Evolutionary conservation across 176 grass and related monocot species (phyloP).

Genomic region (Avena insularis): DNA sequence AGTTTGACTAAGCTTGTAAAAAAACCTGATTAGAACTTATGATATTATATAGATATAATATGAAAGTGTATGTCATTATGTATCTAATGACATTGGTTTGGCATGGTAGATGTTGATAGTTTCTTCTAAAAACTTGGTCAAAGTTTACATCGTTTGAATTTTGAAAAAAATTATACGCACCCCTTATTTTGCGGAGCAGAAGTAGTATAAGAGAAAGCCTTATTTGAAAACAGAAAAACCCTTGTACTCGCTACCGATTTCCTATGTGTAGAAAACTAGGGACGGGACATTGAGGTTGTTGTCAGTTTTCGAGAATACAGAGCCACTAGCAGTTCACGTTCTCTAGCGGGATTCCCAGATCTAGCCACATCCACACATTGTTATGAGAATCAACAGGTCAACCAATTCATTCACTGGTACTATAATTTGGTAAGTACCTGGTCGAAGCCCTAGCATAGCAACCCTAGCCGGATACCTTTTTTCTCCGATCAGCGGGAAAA

Average conservation of each 20-base stretch:
- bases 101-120: too few relatives aligned
- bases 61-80: too few relatives aligned
- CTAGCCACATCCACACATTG: neutral
- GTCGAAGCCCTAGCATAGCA: neutral
- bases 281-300: neutral
- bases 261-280: neutral
- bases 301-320: neutral
- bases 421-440: neutral
- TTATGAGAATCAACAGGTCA: neutral
- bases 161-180: too few relatives aligned
- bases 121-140: too few relatives aligned
- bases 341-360: slow-evolving; percentile 7
- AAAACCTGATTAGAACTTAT: too few relatives aligned
- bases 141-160: too few relatives aligned
- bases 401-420: neutral
- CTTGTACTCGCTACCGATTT: neutral
- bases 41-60: too few relatives aligned
- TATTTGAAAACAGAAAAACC: neutral
- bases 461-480: neutral
- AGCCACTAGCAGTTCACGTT: neutral
- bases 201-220: neutral
- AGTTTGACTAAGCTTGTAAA: too few relatives aligned
- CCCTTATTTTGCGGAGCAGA: too few relatives aligned
- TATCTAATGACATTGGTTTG: too few relatives aligned
- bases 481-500: neutral